Conservation (phyloP, 1,284 basidiomycete species). For the Tilletiaria anomala region DNA sequence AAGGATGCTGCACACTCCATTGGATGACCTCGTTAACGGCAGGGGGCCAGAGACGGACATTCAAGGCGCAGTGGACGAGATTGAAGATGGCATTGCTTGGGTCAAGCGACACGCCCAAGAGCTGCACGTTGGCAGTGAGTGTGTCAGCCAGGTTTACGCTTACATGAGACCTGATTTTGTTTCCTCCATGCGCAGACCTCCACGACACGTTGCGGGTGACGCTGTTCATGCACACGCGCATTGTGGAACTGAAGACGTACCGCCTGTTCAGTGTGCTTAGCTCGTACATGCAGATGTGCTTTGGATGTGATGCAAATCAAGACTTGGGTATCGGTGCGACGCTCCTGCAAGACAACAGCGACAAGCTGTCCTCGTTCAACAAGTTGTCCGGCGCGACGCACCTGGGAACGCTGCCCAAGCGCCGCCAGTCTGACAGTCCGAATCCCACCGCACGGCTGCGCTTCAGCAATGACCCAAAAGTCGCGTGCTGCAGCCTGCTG, state of each 20-base stretch:
- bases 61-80: constrained; percentile 18
- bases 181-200: no score
- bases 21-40: constrained; percentile 16
- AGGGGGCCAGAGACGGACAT: constrained; percentile 21
- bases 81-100: constrained; percentile 17
- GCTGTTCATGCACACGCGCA: constrained; percentile 14
- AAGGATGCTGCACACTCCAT: constrained; percentile 21
- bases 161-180: no score
- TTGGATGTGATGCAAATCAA: no score
- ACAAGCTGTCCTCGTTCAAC: constrained; percentile 15
- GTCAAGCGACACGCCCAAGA: constrained; percentile 11
- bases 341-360: constrained; percentile 8
- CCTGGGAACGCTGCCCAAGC: constrained; percentile 6
- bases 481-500: constrained; percentile 15
- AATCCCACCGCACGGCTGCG: constrained; percentile 6
- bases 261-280: constrained; percentile 16
- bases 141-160: no score
- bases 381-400: no score
- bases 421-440: constrained; percentile 1
- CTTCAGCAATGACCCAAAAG: constrained; percentile 14
- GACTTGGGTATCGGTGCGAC: neutral
- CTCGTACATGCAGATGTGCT: no score
- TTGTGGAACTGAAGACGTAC: constrained; percentile 14
- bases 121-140: constrained; percentile 11
- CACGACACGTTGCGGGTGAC: constrained; percentile 17